Evolutionary conservation across 2,329 filamentous ascomycete genomes (phyloP).

Genomic region (Colletotrichum cuscutae): DNA sequence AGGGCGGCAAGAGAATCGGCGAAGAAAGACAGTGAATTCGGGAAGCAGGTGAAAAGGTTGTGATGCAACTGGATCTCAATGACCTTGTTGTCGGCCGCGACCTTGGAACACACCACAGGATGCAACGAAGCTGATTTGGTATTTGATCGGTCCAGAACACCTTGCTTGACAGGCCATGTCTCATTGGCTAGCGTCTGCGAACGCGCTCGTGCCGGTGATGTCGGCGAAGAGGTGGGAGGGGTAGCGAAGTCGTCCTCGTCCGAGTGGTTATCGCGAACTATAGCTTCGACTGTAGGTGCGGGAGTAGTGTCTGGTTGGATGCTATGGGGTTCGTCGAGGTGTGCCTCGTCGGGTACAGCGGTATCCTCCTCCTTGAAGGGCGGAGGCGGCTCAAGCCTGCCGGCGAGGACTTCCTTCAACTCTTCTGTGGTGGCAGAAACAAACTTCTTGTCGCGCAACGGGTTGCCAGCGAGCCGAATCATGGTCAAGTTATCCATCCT

Average conservation of each 20-base stretch:
- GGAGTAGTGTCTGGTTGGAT: slow-evolving; percentile 11
- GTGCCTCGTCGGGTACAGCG: slow-evolving; percentile 37
- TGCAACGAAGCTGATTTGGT: slow-evolving; percentile 71
- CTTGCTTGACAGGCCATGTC: slow-evolving; percentile 65
- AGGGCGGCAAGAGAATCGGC: slow-evolving; percentile 76
- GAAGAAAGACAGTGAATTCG: slow-evolving; percentile 77
- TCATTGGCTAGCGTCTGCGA: slow-evolving; percentile 59
- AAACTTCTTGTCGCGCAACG: slow-evolving; percentile 88
- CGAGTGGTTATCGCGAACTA: slow-evolving; percentile 57
- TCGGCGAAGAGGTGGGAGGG: slow-evolving; percentile 64
- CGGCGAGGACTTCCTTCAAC: slow-evolving; percentile 78
- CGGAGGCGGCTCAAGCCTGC: slow-evolving; percentile 70
- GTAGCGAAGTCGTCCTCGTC: slow-evolving; percentile 68
- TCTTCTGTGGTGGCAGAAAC: slow-evolving; percentile 83
- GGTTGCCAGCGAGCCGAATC: slow-evolving; percentile 87
- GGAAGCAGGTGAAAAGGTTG: slow-evolving; percentile 79
- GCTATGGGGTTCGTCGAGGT: slow-evolving; percentile 37
- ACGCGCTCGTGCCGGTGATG: slow-evolving; percentile 59
- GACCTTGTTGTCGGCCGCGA: slow-evolving; percentile 62
- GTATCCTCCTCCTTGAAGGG: slow-evolving; percentile 46
- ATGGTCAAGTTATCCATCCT: slow-evolving; percentile 81
- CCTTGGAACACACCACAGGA: slow-evolving; percentile 65
- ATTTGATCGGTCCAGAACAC: slow-evolving; percentile 75
- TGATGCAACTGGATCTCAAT: slow-evolving; percentile 76
- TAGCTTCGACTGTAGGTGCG: slow-evolving; percentile 37